phyloP scores from a whole-genome alignment of 2,329 filamentous ascomycete species.

The Ophiostoma perfectum region DNA sequence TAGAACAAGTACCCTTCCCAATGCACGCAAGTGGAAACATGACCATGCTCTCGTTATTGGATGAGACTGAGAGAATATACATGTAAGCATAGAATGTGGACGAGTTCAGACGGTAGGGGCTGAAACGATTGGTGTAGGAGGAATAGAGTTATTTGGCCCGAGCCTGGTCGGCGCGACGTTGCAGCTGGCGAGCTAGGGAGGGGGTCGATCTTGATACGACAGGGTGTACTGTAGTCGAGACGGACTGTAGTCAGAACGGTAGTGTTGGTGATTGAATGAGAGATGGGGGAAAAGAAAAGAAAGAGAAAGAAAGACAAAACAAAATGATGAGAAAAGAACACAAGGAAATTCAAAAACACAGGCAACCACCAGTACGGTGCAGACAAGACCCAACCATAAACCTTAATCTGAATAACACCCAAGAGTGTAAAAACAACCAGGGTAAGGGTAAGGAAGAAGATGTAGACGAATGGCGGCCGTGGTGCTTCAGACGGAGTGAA shows the following conservation, averaged over 20 bases:
- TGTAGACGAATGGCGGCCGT: neutral
- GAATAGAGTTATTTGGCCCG: constrained; percentile 12
- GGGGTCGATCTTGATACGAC: neutral
- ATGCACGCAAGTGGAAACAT: neutral
- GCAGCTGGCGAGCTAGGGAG: neutral
- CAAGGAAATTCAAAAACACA: neutral
- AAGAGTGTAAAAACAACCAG: neutral
- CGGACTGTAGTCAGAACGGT: neutral
- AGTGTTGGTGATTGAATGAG: neutral
- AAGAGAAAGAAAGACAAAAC: neutral
- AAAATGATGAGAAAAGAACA: no score
- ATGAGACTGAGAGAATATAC: neutral
- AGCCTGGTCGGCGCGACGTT: constrained; percentile 5
- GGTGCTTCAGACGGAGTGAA: neutral
- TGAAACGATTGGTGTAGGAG: constrained; percentile 13
- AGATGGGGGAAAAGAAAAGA: neutral
- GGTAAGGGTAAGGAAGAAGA: neutral
- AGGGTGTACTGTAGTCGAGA: no score
- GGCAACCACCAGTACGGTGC: neutral
- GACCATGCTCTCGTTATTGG: no score
- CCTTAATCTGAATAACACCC: neutral
- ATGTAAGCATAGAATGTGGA: neutral
- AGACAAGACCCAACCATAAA: neutral
- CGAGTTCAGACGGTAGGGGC: constrained; percentile 12
- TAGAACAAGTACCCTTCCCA: neutral